A percentile compares a stretch with the other conserved stretches of the same genome.
Evolutionary conservation across 768 basidiomycete genomes (phyloP).

Genomic region (Neoboletus brunneissimus): DNA sequence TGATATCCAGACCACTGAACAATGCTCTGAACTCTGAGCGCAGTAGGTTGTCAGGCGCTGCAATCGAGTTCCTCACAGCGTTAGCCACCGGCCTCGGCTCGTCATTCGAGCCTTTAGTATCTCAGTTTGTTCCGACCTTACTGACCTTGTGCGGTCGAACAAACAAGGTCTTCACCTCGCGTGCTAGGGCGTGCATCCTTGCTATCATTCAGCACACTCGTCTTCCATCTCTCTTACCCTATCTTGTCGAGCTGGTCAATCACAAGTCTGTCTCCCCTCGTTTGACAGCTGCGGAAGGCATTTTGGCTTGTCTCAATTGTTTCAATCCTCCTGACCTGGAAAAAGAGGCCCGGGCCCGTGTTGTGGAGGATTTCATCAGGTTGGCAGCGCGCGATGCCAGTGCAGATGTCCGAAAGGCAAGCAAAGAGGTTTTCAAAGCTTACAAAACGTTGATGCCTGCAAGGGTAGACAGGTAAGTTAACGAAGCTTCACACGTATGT

Average conservation of each 20-base stretch:
- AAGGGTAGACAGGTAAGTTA: slow-evolving; percentile 60
- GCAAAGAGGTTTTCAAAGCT: slow-evolving; percentile 70
- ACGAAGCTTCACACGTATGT: neutral
- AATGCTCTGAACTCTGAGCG: slow-evolving; percentile 71
- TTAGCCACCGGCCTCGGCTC: slow-evolving; percentile 54
- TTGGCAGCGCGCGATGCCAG: slow-evolving; percentile 67
- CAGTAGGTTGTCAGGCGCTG: slow-evolving; percentile 63
- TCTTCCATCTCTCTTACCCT: slow-evolving; percentile 58
- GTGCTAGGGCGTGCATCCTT: slow-evolving; percentile 59
- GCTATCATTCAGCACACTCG: slow-evolving; percentile 66
- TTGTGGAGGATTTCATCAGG: slow-evolving; percentile 70
- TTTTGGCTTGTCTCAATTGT: slow-evolving; percentile 64
- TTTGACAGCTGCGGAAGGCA: slow-evolving; percentile 61
- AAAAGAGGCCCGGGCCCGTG: slow-evolving; percentile 58
- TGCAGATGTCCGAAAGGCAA: slow-evolving; percentile 69
- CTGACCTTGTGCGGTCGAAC: slow-evolving; percentile 66
- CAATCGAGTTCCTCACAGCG: slow-evolving; percentile 58
- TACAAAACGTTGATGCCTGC: slow-evolving; percentile 69
- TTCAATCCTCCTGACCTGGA: slow-evolving; percentile 80
- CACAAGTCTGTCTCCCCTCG: slow-evolving; percentile 71
- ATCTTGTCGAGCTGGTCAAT: slow-evolving; percentile 52
- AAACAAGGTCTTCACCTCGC: slow-evolving; percentile 73
- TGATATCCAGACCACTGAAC: slow-evolving; percentile 51
- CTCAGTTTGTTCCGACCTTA: slow-evolving; percentile 66
- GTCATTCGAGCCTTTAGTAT: slow-evolving; percentile 64